Conservation (phyloP, 2,329 filamentous ascomycete genomes). For the Phoma herbarum region DNA sequence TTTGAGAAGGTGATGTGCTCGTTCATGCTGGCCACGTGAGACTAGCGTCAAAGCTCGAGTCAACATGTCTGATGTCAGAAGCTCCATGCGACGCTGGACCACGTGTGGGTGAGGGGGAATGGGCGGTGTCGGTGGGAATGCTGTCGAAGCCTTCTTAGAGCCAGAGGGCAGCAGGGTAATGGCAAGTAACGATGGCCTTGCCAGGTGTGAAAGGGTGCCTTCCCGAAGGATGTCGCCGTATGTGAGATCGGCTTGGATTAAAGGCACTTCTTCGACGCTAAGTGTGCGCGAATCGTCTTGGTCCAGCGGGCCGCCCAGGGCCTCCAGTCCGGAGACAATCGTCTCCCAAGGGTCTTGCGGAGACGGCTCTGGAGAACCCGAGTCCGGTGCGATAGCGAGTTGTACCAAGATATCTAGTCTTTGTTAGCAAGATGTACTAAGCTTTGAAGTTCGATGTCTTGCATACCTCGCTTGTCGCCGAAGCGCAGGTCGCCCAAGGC, state of each 20-base stretch:
- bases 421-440: slow-evolving; percentile 21
- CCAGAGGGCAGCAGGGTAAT: slow-evolving; percentile 91
- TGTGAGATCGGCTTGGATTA: slow-evolving; percentile 92
- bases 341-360: slow-evolving; percentile 97
- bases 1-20: slow-evolving; percentile 87
- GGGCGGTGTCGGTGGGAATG: slow-evolving; percentile 66
- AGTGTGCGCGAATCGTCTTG: slow-evolving; percentile 82
- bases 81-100: slow-evolving; percentile 95
- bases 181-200: slow-evolving; percentile 87
- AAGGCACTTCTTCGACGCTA: slow-evolving; percentile 91
- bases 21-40: slow-evolving; percentile 89
- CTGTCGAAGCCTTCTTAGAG: slow-evolving; percentile 65
- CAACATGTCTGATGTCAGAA: slow-evolving; percentile 97
- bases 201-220: slow-evolving; percentile 83
- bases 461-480: slow-evolving; percentile 79
- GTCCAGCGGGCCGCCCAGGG: slow-evolving; percentile 86
- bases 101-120: slow-evolving; percentile 96
- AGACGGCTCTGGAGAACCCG: slow-evolving; percentile 78
- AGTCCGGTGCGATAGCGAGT: slow-evolving; percentile 89
- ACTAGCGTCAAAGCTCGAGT: slow-evolving; percentile 91
- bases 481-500: slow-evolving; percentile 91
- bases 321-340: slow-evolving; percentile 93
- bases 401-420: slow-evolving; percentile 85
- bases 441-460: not conserved
- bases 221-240: slow-evolving; percentile 95